A percentile compares a stretch with the other conserved stretches of the same genome.
Evolutionary conservation across 2,329 filamentous ascomycete species (phyloP).

Genomic region (Fusarium begoniae): DNA sequence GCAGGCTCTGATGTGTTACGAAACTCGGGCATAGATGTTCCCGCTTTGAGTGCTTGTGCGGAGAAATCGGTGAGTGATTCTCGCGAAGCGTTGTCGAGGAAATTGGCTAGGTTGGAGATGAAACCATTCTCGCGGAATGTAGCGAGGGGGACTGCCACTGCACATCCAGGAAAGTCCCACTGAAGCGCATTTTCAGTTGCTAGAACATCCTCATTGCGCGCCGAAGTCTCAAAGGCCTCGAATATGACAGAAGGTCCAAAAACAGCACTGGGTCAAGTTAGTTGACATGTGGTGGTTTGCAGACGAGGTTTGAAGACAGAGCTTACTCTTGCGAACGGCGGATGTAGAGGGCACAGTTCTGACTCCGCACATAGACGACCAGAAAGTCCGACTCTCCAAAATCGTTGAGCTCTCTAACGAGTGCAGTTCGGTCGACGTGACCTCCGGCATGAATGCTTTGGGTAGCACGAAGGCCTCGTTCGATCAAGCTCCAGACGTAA

Average conservation of each 20-base stretch:
- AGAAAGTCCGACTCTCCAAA: conserved; percentile 30
- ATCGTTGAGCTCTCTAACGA: conserved; percentile 25
- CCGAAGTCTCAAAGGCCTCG: conserved; percentile 70
- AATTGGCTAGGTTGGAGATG: conserved; percentile 53
- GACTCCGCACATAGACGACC: conserved; percentile 33
- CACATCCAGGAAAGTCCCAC: conserved; percentile 68
- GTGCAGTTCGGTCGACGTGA: conserved; percentile 25
- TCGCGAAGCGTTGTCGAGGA: conserved; percentile 65
- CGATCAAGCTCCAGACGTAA: conserved; percentile 27
- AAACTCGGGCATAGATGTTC: conserved; percentile 58
- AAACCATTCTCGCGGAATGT: conserved; percentile 41
- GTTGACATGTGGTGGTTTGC: neutral
- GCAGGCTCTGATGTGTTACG: conserved; percentile 68
- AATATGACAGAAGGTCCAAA: conserved; percentile 47
- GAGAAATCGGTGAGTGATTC: conserved; percentile 65
- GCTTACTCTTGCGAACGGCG: conserved; percentile 42
- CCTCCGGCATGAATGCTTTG: conserved; percentile 27
- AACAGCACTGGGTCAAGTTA: conserved; percentile 29
- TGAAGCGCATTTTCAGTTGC: conserved; percentile 59
- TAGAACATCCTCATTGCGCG: conserved; percentile 62
- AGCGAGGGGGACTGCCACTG: conserved; percentile 55
- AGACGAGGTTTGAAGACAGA: neutral
- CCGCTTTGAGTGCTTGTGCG: conserved; percentile 62
- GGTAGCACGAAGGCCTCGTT: conserved; percentile 31
- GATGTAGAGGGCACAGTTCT: conserved; percentile 48